These are phyloP conservation scores for Drosera spatulata DNA, from an alignment of 179 eudicot genomes.

Conservation along the genomic window DNA sequence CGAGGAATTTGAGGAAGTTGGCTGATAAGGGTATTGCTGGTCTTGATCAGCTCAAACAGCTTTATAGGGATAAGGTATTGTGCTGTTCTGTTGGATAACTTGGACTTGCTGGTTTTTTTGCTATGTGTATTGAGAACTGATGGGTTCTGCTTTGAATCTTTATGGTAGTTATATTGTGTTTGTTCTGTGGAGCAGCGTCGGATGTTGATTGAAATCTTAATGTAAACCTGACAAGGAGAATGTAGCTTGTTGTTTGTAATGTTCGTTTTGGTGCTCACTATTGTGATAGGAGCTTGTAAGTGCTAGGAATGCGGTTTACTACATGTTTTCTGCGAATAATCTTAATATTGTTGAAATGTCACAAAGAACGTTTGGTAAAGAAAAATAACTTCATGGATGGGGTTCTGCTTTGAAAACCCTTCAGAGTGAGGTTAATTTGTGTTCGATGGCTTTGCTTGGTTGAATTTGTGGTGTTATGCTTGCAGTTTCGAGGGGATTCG, in stretches of 20 bases:
- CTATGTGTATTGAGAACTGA: not conserved
- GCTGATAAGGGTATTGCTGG: slow-evolving; percentile 81
- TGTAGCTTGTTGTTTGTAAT: too few relatives aligned
- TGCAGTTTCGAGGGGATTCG: slow-evolving; percentile 75
- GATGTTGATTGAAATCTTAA: too few relatives aligned
- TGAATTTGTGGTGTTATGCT: not conserved
- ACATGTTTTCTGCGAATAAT: not conserved
- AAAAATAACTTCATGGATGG: too few relatives aligned
- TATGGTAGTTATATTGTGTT: too few relatives aligned
- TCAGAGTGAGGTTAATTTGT: not conserved
- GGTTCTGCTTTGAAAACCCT: not conserved
- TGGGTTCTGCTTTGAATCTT: not conserved
- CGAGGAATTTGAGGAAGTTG: slow-evolving; percentile 82
- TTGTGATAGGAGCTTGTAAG: not conserved
- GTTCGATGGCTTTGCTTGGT: not conserved
- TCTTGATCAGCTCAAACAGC: slow-evolving; percentile 76
- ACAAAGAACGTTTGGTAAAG: too few relatives aligned
- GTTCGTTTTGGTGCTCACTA: too few relatives aligned
- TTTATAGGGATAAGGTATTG: slow-evolving; percentile 70
- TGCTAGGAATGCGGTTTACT: not conserved
- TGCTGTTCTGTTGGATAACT: not conserved
- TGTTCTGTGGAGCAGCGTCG: too few relatives aligned
- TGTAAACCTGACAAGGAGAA: too few relatives aligned
- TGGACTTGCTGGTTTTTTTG: not conserved
- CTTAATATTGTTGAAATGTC: too few relatives aligned